A percentile compares a stretch with the other conserved stretches of the same genome.
phyloP scores from a whole-genome alignment of 176 grass and related monocot genomes.

The Hyparrhenia diplandra region DNA sequence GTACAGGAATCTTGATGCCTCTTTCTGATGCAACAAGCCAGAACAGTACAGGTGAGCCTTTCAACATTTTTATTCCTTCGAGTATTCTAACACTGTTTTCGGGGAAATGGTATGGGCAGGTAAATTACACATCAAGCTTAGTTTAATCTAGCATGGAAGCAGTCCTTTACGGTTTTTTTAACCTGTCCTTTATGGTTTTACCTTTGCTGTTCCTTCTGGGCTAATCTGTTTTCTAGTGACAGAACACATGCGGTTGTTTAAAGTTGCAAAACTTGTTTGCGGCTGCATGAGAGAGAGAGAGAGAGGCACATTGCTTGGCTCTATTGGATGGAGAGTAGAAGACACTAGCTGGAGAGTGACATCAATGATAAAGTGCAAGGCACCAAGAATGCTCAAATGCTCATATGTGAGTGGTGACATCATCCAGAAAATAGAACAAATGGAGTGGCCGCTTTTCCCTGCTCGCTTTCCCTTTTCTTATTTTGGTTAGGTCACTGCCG shows the following conservation, averaged over 20 bases:
- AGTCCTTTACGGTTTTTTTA: background rate
- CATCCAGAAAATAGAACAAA: constrained; percentile 21
- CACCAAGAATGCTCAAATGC: constrained; percentile 36
- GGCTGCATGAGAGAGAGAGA: background rate
- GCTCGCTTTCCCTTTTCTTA: constrained; percentile 22
- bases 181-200: no score
- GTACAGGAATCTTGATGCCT: constrained; percentile 33
- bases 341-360: constrained; percentile 37
- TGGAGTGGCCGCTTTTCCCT: constrained; percentile 19
- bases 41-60: background rate
- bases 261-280: background rate
- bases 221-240: constrained; percentile 3
- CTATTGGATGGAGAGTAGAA: constrained; percentile 20
- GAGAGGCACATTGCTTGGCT: constrained; percentile 12
- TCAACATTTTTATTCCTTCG: constrained; percentile 13
- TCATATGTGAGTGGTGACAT: constrained; percentile 30
- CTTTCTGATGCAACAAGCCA: constrained; percentile 32
- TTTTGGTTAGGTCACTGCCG: constrained; percentile 51
- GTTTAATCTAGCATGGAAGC: background rate
- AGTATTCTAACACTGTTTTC: background rate
- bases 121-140: background rate
- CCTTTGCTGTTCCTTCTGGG: background rate
- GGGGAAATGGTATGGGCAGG: background rate
- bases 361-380: constrained; percentile 25
- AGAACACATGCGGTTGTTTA: constrained; percentile 20